A percentile compares a stretch with the other conserved stretches of the same genome.
Conservation (phyloP, 2,329 filamentous ascomycete genomes). For the Rhynchosporium agropyri region DNA sequence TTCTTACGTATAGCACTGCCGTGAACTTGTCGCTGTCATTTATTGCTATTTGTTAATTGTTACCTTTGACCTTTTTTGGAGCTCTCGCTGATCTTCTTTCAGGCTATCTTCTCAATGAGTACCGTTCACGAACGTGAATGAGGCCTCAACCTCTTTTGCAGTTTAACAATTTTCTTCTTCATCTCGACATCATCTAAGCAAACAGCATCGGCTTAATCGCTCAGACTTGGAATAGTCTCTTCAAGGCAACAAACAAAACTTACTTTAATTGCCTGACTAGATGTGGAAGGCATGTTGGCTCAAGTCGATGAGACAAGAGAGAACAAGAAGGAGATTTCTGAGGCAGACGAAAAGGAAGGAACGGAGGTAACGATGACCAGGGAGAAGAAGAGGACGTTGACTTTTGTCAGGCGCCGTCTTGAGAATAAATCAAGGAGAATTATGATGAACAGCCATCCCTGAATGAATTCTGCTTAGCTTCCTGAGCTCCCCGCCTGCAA, state of each 20-base stretch:
- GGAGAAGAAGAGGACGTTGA: too few relatives aligned
- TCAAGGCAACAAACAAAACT: background rate
- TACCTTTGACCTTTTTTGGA: too few relatives aligned
- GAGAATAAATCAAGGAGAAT: too few relatives aligned
- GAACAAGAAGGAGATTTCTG: background rate
- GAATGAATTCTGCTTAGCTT: too few relatives aligned
- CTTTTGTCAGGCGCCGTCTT: too few relatives aligned
- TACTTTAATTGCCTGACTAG: background rate
- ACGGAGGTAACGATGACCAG: too few relatives aligned
- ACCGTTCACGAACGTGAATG: background rate
- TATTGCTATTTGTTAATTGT: background rate
- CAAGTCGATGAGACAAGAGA: background rate
- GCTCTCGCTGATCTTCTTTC: background rate
- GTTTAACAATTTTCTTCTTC: background rate
- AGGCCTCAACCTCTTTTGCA: background rate
- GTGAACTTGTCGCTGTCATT: background rate
- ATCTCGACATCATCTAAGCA: background rate
- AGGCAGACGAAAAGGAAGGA: too few relatives aligned
- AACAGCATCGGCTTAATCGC: background rate
- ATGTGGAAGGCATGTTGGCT: background rate
- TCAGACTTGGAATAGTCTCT: background rate
- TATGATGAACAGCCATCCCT: too few relatives aligned
- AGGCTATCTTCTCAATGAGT: slow-evolving; percentile 2
- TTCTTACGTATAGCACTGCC: background rate
- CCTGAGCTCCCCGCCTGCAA: too few relatives aligned